These are phyloP conservation scores for Hanseniaspora lachancei DNA, from an alignment of 805 yeast species.

Conservation along the genomic window DNA sequence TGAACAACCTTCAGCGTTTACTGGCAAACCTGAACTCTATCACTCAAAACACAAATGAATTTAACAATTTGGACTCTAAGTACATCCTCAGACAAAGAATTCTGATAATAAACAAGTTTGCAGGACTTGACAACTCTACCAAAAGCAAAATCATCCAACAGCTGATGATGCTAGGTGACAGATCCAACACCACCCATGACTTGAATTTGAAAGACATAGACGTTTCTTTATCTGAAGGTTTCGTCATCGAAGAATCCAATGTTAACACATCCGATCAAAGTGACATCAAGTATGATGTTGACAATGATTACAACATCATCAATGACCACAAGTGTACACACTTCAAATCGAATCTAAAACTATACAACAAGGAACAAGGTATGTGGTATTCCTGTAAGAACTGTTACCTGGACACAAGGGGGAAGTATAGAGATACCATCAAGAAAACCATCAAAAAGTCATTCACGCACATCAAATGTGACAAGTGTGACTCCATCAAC, in stretches of 20 bases:
- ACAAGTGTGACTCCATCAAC: not conserved
- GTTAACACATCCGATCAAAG: not conserved
- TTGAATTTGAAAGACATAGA: not conserved
- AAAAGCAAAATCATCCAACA: constrained; percentile 1
- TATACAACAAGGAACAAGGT: not conserved
- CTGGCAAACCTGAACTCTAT: not conserved
- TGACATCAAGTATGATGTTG: not conserved
- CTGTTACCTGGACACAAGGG: not conserved
- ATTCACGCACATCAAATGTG: constrained; percentile 1
- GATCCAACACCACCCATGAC: not conserved
- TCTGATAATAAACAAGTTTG: not conserved
- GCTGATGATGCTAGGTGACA: constrained; percentile 1
- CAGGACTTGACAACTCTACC: not conserved
- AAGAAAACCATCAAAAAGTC: not conserved
- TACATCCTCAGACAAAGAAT: constrained; percentile 2
- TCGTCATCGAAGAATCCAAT: not conserved
- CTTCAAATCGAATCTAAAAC: not conserved
- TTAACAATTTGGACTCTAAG: not conserved
- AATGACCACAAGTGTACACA: not conserved
- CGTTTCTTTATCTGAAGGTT: not conserved
- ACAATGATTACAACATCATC: not conserved
- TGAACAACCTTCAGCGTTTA: not conserved
- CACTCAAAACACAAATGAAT: not conserved
- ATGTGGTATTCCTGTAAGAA: constrained; percentile 9
- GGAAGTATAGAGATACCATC: too few species aligned